Evolutionary conservation across 305 asterid genomes (phyloP).

Genomic region (Coffea humblotiana): DNA sequence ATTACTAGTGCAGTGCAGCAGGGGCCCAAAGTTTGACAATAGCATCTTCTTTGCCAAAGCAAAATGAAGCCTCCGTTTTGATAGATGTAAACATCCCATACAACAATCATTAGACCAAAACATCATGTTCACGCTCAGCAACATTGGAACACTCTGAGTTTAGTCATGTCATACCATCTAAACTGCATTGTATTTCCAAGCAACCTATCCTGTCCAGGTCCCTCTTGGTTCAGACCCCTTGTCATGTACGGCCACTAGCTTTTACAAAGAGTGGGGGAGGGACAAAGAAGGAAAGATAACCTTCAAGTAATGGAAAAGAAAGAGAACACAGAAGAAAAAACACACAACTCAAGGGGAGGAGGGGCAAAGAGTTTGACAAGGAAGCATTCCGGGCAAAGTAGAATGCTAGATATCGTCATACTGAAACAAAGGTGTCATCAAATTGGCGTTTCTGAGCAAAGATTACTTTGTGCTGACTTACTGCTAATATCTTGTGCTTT

Average conservation of each 20-base stretch:
- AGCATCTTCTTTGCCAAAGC: not conserved
- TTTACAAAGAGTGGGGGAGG: not conserved
- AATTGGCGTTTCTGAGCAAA: not conserved
- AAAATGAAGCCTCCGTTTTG: not conserved
- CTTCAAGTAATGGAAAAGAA: too few species aligned
- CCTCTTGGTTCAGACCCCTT: not conserved
- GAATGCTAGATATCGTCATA: not conserved
- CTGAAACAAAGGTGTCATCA: not conserved
- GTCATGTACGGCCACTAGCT: not conserved
- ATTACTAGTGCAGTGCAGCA: not conserved
- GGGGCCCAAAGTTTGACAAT: not conserved
- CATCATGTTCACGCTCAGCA: not conserved
- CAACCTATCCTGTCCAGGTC: not conserved
- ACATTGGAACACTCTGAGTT: not conserved
- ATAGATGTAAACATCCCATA: not conserved
- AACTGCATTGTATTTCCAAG: not conserved
- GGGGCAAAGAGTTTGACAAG: not conserved
- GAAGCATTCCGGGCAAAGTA: not conserved
- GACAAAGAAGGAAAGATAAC: not conserved
- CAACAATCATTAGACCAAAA: not conserved
- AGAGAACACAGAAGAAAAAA: not conserved
- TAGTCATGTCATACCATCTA: not conserved
- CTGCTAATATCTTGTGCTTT: constrained; percentile 1
- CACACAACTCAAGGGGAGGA: not conserved
- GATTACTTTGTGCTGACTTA: not conserved